Conservation (phyloP, 1,284 basidiomycete species). For the Blastosporella zonata region DNA sequence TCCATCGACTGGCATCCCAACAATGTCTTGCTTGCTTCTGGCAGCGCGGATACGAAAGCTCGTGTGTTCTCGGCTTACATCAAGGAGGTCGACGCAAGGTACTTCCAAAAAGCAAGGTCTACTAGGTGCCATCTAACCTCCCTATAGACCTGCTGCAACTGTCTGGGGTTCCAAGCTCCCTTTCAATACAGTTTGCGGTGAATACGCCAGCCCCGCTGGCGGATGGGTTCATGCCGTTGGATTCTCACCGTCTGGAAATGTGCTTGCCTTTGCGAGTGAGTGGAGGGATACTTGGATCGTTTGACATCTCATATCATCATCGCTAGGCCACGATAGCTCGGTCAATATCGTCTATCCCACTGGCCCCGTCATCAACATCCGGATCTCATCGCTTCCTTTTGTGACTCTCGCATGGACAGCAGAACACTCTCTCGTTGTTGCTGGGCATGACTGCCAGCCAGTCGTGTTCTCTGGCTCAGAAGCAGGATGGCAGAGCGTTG, state of each 20-base stretch:
- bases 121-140: slow-evolving; percentile 3
- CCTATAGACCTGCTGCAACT: slow-evolving; percentile 74
- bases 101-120: slow-evolving; percentile 24
- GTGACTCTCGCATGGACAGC: slow-evolving; percentile 83
- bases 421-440: slow-evolving; percentile 82
- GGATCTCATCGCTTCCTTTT: slow-evolving; percentile 75
- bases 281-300: slow-evolving; percentile 15
- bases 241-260: slow-evolving; percentile 94
- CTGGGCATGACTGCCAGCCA: slow-evolving; percentile 98
- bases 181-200: slow-evolving; percentile 97
- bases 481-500: slow-evolving; percentile 71
- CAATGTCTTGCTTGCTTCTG: slow-evolving; percentile 92
- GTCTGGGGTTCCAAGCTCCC: slow-evolving; percentile 98
- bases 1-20: slow-evolving; percentile 98
- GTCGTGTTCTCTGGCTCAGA: slow-evolving; percentile 76
- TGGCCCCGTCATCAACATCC: slow-evolving; percentile 69
- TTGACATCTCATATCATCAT: not conserved
- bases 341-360: slow-evolving; percentile 87
- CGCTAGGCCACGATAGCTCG: slow-evolving; percentile 86
- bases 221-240: slow-evolving; percentile 97
- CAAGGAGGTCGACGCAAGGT: slow-evolving; percentile 97
- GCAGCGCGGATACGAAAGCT: slow-evolving; percentile 93
- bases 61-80: slow-evolving; percentile 99
- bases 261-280: slow-evolving; percentile 89
- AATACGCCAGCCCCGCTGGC: slow-evolving; percentile 84